Conservation (phyloP, 306 rosid species). For the Spatholobus suberectus region DNA sequence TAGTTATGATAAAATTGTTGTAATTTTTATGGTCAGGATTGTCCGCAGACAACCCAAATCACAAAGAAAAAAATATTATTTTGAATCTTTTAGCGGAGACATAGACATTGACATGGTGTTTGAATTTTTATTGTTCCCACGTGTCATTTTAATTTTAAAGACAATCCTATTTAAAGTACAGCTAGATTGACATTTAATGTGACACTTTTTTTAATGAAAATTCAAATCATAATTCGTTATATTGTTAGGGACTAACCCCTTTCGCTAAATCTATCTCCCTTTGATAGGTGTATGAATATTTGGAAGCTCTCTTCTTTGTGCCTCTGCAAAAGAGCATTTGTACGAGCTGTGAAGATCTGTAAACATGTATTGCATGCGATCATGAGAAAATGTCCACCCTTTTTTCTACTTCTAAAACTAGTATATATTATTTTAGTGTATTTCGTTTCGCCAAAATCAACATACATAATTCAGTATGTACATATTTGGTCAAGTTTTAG, state of each 20-base stretch:
- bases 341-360: not conserved
- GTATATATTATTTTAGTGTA: not conserved
- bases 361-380: not conserved
- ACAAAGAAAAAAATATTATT: not conserved
- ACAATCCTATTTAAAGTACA: too few relatives aligned
- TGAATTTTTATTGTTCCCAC: too few relatives aligned
- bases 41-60: not conserved
- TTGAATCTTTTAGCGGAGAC: too few relatives aligned
- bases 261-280: too few relatives aligned
- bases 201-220: too few relatives aligned
- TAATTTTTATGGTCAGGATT: not conserved
- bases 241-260: too few relatives aligned
- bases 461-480: not conserved
- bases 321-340: not conserved
- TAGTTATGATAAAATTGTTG: not conserved
- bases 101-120: not conserved
- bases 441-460: not conserved
- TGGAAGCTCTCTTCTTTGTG: not conserved
- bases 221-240: too few relatives aligned
- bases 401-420: not conserved
- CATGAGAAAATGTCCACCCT: not conserved
- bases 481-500: not conserved
- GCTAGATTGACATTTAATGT: too few relatives aligned
- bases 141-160: too few relatives aligned
- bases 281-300: not conserved